These are phyloP conservation scores for Xerocomus nothofagi DNA, from an alignment of 1,284 basidiomycete species.

Conservation along the genomic window DNA sequence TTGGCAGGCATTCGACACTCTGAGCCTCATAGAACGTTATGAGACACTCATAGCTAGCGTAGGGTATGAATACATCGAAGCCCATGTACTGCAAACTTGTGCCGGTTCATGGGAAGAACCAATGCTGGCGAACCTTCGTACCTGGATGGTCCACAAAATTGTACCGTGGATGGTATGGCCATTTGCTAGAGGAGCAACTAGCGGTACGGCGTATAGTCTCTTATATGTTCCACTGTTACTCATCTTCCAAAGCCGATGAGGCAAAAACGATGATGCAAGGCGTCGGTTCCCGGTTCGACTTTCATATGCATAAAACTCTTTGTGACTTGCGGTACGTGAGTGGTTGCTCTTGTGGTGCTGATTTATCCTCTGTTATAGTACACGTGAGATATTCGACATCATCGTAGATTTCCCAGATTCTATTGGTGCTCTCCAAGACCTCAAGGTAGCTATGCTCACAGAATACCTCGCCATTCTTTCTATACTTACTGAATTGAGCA, in stretches of 20 bases:
- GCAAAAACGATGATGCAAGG: constrained; percentile 72
- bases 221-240: constrained; percentile 23
- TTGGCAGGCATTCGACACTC: constrained; percentile 67
- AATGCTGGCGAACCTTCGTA: constrained; percentile 59
- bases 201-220: constrained; percentile 41
- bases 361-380: constrained; percentile 47
- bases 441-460: constrained; percentile 56
- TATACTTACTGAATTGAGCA: background rate
- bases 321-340: constrained; percentile 75
- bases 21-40: constrained; percentile 83
- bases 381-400: constrained; percentile 91
- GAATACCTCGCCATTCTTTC: background rate
- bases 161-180: constrained; percentile 83
- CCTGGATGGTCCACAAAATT: constrained; percentile 77
- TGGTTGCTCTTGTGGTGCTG: background rate
- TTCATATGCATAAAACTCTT: constrained; percentile 86
- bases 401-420: constrained; percentile 94
- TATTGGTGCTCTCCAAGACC: constrained; percentile 80
- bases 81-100: constrained; percentile 66
- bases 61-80: constrained; percentile 83
- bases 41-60: constrained; percentile 82
- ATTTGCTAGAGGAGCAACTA: constrained; percentile 66
- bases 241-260: constrained; percentile 55
- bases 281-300: constrained; percentile 86
- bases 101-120: constrained; percentile 67